Evolutionary conservation across 2,329 filamentous ascomycete species (phyloP).

Genomic region (Ophiostoma himal-ulmi): DNA sequence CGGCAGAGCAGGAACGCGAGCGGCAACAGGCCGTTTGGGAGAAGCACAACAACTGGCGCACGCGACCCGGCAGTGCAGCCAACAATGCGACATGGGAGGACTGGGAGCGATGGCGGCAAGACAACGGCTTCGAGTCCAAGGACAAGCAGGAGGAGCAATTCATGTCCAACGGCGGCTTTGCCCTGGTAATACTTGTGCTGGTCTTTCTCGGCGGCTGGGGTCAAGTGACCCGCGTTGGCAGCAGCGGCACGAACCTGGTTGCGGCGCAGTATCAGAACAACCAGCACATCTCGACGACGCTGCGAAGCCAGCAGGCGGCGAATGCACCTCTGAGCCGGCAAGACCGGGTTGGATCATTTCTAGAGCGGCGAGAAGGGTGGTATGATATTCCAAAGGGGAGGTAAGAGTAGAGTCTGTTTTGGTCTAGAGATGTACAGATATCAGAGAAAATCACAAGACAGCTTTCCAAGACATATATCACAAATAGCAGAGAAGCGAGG

Average conservation of each 20-base stretch:
- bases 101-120: conserved; percentile 75
- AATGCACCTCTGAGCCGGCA: conserved; percentile 50
- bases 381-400: conserved; percentile 20
- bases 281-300: conserved; percentile 57
- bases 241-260: conserved; percentile 56
- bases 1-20: conserved; percentile 21
- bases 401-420: neutral
- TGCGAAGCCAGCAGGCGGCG: conserved; percentile 48
- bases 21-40: conserved; percentile 6
- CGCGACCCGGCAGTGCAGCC: conserved; percentile 43
- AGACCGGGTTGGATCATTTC: conserved; percentile 68
- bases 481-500: neutral
- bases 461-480: neutral
- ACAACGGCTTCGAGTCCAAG: conserved; percentile 40
- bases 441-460: neutral
- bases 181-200: conserved; percentile 62
- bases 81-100: conserved; percentile 96
- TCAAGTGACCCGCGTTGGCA: conserved; percentile 64
- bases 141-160: conserved; percentile 52
- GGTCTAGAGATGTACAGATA: neutral
- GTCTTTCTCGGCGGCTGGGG: conserved; percentile 64
- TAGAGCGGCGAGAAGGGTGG: conserved; percentile 61
- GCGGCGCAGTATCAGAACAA: conserved; percentile 63
- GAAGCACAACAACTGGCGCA: conserved; percentile 45
- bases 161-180: conserved; percentile 75